phyloP scores from a whole-genome alignment of 2,329 filamentous ascomycete species.

The Trichophyton mentagrophytes region DNA sequence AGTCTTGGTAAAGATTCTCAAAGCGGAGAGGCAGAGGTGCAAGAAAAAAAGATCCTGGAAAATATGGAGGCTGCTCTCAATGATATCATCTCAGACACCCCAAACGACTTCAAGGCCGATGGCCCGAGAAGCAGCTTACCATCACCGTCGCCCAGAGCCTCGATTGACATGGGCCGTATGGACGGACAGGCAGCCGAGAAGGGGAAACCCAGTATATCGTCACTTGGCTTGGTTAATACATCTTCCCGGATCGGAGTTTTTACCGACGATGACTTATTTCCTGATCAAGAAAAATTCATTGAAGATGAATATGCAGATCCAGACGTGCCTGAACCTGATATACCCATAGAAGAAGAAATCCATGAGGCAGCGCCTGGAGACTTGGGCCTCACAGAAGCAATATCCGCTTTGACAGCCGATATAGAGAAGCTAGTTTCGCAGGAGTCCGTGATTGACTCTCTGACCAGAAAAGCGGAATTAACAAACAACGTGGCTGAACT shows the following conservation, averaged over 20 bases:
- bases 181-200: constrained; percentile 50
- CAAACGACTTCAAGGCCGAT: constrained; percentile 22
- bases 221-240: constrained; percentile 76
- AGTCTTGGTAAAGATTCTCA: constrained; percentile 65
- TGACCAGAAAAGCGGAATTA: constrained; percentile 86
- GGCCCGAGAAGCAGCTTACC: constrained; percentile 28
- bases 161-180: constrained; percentile 26
- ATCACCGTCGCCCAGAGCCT: constrained; percentile 36
- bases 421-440: constrained; percentile 82
- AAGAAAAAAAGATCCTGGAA: constrained; percentile 71
- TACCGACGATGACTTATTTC: constrained; percentile 82
- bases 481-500: constrained; percentile 94
- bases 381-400: constrained; percentile 83
- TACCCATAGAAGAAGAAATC: constrained; percentile 64
- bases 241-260: constrained; percentile 86
- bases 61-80: constrained; percentile 87
- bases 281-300: constrained; percentile 62
- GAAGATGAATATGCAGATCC: constrained; percentile 75
- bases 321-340: constrained; percentile 43
- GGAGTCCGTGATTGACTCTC: constrained; percentile 78
- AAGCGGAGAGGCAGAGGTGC: constrained; percentile 39
- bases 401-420: constrained; percentile 72
- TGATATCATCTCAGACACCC: constrained; percentile 73
- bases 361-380: constrained; percentile 92
- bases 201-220: constrained; percentile 76